These are phyloP conservation scores for Nicotiana rustica DNA, from an alignment of 305 asterid genomes.

Conservation along the genomic window DNA sequence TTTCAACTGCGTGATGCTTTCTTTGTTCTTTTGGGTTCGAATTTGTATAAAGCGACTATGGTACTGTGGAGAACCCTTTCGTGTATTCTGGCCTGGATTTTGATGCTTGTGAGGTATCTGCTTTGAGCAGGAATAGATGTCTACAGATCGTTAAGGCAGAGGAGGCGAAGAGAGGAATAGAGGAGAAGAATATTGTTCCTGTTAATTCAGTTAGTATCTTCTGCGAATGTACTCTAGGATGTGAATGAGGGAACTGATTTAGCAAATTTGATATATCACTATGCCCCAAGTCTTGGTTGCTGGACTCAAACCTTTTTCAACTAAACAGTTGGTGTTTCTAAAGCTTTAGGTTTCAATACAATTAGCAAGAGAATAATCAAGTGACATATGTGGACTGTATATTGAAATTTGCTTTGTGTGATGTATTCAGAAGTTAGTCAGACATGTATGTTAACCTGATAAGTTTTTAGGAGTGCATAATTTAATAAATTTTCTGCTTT, in stretches of 20 bases:
- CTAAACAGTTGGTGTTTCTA: neutral
- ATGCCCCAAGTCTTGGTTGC: neutral
- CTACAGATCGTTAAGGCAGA: conserved; percentile 15
- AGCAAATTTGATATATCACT: neutral
- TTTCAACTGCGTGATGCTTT: conserved; percentile 7
- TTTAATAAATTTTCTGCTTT: neutral
- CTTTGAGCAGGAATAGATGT: conserved; percentile 20
- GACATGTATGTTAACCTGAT: neutral
- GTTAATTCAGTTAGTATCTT: neutral
- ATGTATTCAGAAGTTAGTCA: neutral
- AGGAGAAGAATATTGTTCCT: neutral
- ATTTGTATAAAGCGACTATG: neutral
- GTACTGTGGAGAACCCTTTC: conserved; percentile 10
- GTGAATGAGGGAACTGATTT: neutral
- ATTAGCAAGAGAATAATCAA: neutral
- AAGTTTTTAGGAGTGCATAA: neutral
- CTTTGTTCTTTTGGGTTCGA: neutral
- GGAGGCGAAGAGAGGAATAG: neutral
- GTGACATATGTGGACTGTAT: neutral
- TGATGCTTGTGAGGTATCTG: conserved; percentile 18
- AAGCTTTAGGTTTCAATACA: neutral
- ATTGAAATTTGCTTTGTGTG: neutral
- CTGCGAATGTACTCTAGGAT: neutral
- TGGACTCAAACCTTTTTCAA: neutral
- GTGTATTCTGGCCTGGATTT: neutral